These are phyloP conservation scores for Auxenochlorella protothecoides DNA, from an alignment of 139 green algal species.

Conservation along the genomic window DNA sequence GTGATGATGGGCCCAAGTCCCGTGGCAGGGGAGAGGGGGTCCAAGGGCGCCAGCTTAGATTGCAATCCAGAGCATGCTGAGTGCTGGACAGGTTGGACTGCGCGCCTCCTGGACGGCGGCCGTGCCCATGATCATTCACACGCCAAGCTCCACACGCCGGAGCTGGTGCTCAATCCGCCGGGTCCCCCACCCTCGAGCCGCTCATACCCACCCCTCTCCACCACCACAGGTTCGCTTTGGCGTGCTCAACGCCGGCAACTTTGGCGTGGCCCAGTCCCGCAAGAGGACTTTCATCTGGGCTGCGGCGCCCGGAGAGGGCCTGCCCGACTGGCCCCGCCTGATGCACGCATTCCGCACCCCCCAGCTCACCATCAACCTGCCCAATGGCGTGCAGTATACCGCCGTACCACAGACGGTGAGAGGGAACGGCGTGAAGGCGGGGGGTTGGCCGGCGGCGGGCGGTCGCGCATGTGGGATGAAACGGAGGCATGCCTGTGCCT, in stretches of 20 bases:
- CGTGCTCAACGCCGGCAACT: slow-evolving; percentile 93
- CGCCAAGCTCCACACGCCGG: not conserved
- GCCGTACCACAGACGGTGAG: slow-evolving; percentile 46
- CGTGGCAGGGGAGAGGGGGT: too few species aligned
- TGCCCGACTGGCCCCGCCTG: slow-evolving; percentile 80
- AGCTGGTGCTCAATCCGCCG: not conserved
- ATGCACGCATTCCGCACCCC: slow-evolving; percentile 78
- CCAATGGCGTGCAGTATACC: slow-evolving; percentile 58
- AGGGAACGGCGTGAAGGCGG: too few species aligned
- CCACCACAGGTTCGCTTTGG: slow-evolving; percentile 81
- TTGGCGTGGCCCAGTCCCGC: slow-evolving; percentile 84
- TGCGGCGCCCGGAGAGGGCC: slow-evolving; percentile 57
- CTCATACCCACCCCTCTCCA: too few species aligned
- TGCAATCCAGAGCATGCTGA: too few species aligned
- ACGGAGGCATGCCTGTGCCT: not conserved
- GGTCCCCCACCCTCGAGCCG: not conserved
- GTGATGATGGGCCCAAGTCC: too few species aligned
- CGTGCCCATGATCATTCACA: not conserved
- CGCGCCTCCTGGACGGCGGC: not conserved
- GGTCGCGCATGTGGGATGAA: not conserved
- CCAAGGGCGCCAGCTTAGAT: too few species aligned
- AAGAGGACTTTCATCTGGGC: slow-evolving; percentile 96
- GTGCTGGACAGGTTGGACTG: too few species aligned
- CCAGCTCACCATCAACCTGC: slow-evolving; percentile 80
- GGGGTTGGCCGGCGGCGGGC: not conserved